phyloP scores from a whole-genome alignment of 2,329 filamentous ascomycete genomes.

The Chaetomiaceae sp. region DNA sequence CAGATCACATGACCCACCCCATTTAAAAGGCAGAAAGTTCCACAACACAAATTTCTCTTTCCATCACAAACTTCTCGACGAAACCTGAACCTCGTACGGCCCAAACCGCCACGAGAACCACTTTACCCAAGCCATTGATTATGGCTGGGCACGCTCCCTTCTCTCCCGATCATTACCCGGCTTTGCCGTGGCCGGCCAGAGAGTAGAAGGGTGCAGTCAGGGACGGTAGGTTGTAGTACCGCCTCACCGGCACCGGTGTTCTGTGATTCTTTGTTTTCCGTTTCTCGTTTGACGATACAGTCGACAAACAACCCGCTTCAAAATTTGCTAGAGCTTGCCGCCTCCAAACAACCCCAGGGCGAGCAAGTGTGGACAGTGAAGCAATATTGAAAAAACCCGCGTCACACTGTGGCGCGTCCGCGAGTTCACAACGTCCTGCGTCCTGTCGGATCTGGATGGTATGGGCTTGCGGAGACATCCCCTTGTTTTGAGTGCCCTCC shows the following conservation, averaged over 20 bases:
- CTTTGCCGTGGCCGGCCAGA: too few relatives aligned
- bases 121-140: too few relatives aligned
- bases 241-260: not conserved
- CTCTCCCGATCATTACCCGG: too few relatives aligned
- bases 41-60: conserved; percentile 6
- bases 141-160: too few relatives aligned
- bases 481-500: not conserved
- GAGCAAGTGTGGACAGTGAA: conserved; percentile 67
- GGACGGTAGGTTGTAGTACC: too few relatives aligned
- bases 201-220: too few relatives aligned
- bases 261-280: not conserved
- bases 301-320: conserved; percentile 41
- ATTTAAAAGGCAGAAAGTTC: not conserved
- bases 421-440: conserved; percentile 21
- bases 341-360: conserved; percentile 47
- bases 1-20: conserved; percentile 18
- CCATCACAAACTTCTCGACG: not conserved
- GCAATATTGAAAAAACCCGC: conserved; percentile 48
- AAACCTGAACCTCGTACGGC: too few relatives aligned
- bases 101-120: too few relatives aligned
- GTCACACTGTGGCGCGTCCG: conserved; percentile 26
- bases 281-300: not conserved
- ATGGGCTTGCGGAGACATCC: conserved; percentile 29
- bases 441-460: conserved; percentile 19
- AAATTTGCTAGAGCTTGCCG: conserved; percentile 64